These are phyloP conservation scores for Dipodascus geniculatus DNA, from an alignment of 805 yeast genomes.

Conservation along the genomic window DNA sequence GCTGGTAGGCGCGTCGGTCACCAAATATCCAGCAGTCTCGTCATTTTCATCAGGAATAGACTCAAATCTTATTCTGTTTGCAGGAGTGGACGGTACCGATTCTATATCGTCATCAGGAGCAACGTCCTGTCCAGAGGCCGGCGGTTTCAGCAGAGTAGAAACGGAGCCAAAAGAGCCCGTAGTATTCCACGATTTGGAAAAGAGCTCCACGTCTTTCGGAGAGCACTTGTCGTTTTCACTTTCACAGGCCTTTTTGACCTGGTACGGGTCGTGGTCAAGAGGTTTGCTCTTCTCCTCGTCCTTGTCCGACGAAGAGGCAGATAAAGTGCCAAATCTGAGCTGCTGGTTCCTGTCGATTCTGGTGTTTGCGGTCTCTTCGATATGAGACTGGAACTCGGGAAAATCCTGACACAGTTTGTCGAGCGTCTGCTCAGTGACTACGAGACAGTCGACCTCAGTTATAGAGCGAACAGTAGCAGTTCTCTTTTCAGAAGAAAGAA, in stretches of 20 bases:
- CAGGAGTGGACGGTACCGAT: not conserved
- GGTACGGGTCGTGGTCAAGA: constrained; percentile 16
- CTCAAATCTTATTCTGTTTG: not conserved
- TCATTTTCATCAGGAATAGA: not conserved
- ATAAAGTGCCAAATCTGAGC: not conserved
- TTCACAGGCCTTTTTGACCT: not conserved
- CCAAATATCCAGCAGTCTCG: not conserved
- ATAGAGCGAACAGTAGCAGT: constrained; percentile 58
- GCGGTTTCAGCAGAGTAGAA: not conserved
- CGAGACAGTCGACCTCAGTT: constrained; percentile 46
- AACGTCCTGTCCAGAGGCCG: not conserved
- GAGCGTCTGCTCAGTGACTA: constrained; percentile 44
- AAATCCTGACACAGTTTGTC: constrained; percentile 43
- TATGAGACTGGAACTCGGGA: constrained; percentile 47
- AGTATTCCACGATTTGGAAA: constrained; percentile 4
- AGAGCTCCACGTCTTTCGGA: constrained; percentile 1
- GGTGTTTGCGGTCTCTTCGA: constrained; percentile 47
- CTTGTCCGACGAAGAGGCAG: constrained; percentile 3
- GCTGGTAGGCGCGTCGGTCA: not conserved
- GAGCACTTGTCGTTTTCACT: not conserved
- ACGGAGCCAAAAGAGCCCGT: not conserved
- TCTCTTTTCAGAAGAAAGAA: constrained; percentile 35
- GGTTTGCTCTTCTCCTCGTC: constrained; percentile 6
- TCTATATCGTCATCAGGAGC: constrained; percentile 1
- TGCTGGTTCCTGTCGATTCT: constrained; percentile 28